Conservation (phyloP, 2,329 filamentous ascomycete genomes). For the Talaromyces pinophilus region DNA sequence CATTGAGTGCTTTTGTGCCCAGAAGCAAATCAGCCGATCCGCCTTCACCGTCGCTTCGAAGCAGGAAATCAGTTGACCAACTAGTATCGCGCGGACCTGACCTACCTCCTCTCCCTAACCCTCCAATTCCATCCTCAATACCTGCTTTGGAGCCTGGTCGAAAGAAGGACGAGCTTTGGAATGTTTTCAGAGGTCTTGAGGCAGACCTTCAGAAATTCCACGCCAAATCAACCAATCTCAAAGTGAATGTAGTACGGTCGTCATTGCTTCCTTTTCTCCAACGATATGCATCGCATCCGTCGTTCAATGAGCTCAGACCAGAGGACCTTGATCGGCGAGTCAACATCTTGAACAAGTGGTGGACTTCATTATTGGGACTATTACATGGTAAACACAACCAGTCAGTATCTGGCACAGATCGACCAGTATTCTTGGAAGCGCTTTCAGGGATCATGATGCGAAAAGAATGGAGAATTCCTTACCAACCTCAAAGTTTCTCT, state of each 20-base stretch:
- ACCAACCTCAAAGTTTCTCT: constrained; percentile 46
- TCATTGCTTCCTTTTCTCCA: constrained; percentile 75
- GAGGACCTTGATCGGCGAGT: constrained; percentile 81
- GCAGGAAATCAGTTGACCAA: constrained; percentile 50
- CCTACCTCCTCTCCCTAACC: constrained; percentile 45
- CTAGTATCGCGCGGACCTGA: neutral
- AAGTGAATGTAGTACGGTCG: constrained; percentile 72
- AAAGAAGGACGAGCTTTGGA: constrained; percentile 71
- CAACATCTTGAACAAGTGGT: constrained; percentile 86
- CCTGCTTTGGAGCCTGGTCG: constrained; percentile 48
- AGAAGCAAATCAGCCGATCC: constrained; percentile 41
- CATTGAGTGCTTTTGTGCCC: constrained; percentile 43
- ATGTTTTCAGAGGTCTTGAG: constrained; percentile 66
- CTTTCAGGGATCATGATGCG: constrained; percentile 82
- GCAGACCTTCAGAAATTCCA: constrained; percentile 73
- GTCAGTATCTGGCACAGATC: constrained; percentile 79
- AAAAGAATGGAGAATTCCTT: constrained; percentile 77
- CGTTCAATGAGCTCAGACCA: constrained; percentile 65
- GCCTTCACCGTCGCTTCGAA: constrained; percentile 43
- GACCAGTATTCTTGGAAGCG: constrained; percentile 76
- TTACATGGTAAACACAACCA: constrained; percentile 74
- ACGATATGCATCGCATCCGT: constrained; percentile 67
- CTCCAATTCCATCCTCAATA: constrained; percentile 51
- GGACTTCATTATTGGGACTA: constrained; percentile 78
- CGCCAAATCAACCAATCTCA: constrained; percentile 70